These are phyloP conservation scores for Arabidopsis suecica DNA, from an alignment of 345 rosid genomes.

Conservation along the genomic window DNA sequence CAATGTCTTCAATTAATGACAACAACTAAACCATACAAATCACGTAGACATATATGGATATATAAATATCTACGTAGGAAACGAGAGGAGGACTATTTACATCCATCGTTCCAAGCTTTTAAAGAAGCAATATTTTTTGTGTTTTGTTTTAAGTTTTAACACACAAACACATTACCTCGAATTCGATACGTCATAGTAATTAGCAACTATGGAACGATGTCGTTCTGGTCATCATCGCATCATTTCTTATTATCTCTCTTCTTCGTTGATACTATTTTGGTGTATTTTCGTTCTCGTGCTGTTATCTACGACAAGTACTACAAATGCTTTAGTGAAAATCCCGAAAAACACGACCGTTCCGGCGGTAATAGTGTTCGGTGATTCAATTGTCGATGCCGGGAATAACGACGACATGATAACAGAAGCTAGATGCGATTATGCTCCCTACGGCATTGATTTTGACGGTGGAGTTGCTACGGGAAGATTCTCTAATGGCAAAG, in stretches of 20 bases:
- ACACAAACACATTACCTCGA: background rate
- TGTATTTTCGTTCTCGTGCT: constrained; percentile 7
- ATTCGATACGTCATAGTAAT: background rate
- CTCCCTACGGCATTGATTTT: constrained; percentile 76
- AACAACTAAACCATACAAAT: constrained; percentile 15
- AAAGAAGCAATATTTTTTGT: background rate
- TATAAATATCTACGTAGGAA: background rate
- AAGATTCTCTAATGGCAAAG: constrained; percentile 75
- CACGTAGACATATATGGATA: background rate
- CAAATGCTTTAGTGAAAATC: constrained; percentile 35
- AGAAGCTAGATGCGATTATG: constrained; percentile 59
- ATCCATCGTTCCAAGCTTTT: constrained; percentile 5
- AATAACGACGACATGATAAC: constrained; percentile 70
- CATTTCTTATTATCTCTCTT: background rate
- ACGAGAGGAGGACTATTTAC: background rate
- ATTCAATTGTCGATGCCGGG: constrained; percentile 83
- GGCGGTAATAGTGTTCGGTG: constrained; percentile 75
- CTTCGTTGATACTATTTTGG: constrained; percentile 6
- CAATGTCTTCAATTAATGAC: constrained; percentile 27
- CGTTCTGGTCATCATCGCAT: constrained; percentile 16
- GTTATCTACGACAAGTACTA: constrained; percentile 14
- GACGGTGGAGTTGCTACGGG: constrained; percentile 68
- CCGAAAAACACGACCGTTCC: constrained; percentile 53
- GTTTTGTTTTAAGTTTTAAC: background rate
- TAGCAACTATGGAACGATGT: constrained; percentile 26